Base-by-base conservation (phyloP, 2,329 filamentous ascomycete species). In the Ophiostoma angusticollis region DNA sequence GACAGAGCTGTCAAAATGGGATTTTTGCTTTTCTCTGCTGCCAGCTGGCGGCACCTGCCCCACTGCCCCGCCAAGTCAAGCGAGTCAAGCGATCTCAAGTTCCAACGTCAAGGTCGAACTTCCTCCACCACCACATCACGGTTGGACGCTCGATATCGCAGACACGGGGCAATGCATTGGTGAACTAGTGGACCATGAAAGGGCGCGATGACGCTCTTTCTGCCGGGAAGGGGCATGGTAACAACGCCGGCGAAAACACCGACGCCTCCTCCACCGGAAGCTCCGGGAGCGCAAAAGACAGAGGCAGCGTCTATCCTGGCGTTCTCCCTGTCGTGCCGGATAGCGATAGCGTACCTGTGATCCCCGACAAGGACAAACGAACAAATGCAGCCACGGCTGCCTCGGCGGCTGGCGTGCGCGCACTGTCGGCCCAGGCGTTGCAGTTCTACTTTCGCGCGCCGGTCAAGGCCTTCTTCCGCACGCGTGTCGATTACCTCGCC, bases 361-460 rank as follows among this genome's bases (percentile, higher is more conserved):
- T 59, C 8, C 58, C 65, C 22, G 66, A 69, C 44, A 64, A 65
- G 39, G 57, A 65, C 28, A 62, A 65, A 6, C 62, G 67, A 39
- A 70, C 57, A 53, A 71, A 73, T 53, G 70, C 70, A 27, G 70
- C 72, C 6, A 75, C 72, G 3, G 86, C 83, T 34, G 82, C 84
- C n/a, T 86, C 84, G 17, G 86, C 86, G 5, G 86, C 86, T 17
- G 76, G 84, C 29, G 82, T 86, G 46, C 80, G 87, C 33, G 87
- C 86, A 21, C 58, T 94, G 46, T 87, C 80, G 50, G 81, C 84
- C 7, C 82, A 93, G 54, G 68, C 85, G 51, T 72, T 94, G 39
- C 80, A 85, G 18, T 94, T 94, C 52, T 95, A 93, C 62, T 95
- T 94, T 55, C 72, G 86, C 41, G 84, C 85, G 0, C 87, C 87